phyloP scores from a whole-genome alignment of 2,329 filamentous ascomycete species.

The Phaeophleospora eucalypticola region DNA sequence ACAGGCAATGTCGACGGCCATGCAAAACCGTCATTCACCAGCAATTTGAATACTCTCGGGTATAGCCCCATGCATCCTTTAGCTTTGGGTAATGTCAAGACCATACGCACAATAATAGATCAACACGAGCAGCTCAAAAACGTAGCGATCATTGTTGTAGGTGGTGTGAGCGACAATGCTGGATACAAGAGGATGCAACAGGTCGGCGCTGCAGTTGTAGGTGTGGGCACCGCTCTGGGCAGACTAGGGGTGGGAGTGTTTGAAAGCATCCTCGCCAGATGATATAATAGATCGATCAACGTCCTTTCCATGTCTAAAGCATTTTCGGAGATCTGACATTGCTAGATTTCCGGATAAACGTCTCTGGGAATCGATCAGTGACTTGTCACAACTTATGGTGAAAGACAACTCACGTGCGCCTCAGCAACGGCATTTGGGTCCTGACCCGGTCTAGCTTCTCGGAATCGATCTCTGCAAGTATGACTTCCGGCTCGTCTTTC shows the following conservation, averaged over 20 bases:
- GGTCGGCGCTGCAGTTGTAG: slow-evolving; percentile 64
- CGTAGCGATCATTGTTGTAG: slow-evolving; percentile 66
- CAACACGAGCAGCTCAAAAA: slow-evolving; percentile 44
- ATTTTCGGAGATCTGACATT: not conserved
- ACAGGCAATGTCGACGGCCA: not conserved
- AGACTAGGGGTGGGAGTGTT: slow-evolving; percentile 61
- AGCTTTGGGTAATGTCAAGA: slow-evolving; percentile 70
- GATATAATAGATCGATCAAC: no score
- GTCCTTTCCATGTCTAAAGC: slow-evolving; percentile 13
- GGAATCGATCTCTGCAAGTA: slow-evolving; percentile 38
- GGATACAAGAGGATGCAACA: slow-evolving; percentile 63
- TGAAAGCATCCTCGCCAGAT: slow-evolving; percentile 47
- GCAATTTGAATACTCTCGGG: slow-evolving; percentile 63
- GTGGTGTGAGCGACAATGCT: slow-evolving; percentile 62
- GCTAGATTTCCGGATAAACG: slow-evolving; percentile 30
- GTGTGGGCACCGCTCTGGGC: slow-evolving; percentile 65
- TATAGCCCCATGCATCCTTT: slow-evolving; percentile 74
- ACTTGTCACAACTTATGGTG: not conserved
- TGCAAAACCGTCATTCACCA: slow-evolving; percentile 18
- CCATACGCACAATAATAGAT: slow-evolving; percentile 59
- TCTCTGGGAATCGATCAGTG: slow-evolving; percentile 19
- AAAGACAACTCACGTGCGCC: slow-evolving; percentile 31
- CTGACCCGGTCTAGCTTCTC: slow-evolving; percentile 36
- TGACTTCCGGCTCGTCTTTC: slow-evolving; percentile 40
- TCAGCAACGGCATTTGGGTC: slow-evolving; percentile 34